Conservation (phyloP, 2,329 filamentous ascomycete species). For the Penicillium sp. region DNA sequence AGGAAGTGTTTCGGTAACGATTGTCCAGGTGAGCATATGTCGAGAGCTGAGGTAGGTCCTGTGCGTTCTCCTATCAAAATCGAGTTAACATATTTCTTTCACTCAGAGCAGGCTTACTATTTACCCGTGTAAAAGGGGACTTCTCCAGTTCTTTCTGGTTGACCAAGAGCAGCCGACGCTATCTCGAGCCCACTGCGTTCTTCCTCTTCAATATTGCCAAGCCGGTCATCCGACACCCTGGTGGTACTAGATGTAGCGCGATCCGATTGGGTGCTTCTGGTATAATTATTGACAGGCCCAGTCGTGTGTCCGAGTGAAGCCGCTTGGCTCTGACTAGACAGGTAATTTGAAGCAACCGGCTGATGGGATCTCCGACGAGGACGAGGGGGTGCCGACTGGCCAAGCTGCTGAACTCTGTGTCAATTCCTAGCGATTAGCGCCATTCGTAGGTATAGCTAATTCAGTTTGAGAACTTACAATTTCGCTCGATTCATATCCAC, state of each 20-base stretch:
- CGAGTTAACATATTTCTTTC: not conserved
- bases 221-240: constrained; percentile 1
- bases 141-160: constrained; percentile 19
- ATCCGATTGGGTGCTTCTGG: not conserved
- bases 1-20: constrained; percentile 25
- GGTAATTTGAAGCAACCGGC: not conserved
- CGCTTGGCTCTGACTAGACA: not conserved
- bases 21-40: constrained; percentile 23
- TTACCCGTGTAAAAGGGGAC: constrained; percentile 32
- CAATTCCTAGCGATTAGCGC: not conserved
- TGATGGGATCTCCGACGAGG: not conserved
- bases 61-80: constrained; percentile 25
- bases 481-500: constrained; percentile 24
- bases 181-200: constrained; percentile 31
- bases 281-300: not conserved
- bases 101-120: not conserved
- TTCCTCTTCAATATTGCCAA: constrained; percentile 21
- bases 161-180: constrained; percentile 26
- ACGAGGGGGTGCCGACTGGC: not conserved
- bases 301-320: not conserved
- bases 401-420: constrained; percentile 3
- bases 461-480: constrained; percentile 9
- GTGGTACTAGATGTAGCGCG: not conserved
- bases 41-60: constrained; percentile 25
- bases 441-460: not conserved